These are phyloP conservation scores for Candida vartiovaarae DNA, from an alignment of 805 yeast species.

Conservation along the genomic window DNA sequence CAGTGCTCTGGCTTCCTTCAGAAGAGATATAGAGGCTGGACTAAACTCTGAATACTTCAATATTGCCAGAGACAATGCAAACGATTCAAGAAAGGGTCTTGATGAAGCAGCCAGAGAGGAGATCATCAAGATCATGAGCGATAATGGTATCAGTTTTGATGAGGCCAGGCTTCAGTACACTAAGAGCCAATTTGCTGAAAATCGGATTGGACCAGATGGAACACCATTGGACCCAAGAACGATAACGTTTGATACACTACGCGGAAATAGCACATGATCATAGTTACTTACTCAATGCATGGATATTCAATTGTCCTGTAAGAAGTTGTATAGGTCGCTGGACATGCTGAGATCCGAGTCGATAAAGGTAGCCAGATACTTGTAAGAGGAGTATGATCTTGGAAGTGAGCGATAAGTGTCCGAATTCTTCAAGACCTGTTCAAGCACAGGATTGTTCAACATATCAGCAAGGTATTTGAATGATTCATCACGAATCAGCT, in stretches of 20 bases:
- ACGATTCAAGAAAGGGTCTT: conserved; percentile 57
- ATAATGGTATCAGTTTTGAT: conserved; percentile 49
- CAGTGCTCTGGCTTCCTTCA: conserved; percentile 26
- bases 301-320: conserved; percentile 4
- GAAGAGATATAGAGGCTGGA: conserved; percentile 50
- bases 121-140: conserved; percentile 49
- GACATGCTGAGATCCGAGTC: conserved; percentile 19
- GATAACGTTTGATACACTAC: conserved; percentile 34
- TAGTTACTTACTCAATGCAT: not conserved
- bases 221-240: conserved; percentile 61
- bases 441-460: conserved; percentile 21
- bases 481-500: conserved; percentile 30
- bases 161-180: conserved; percentile 57
- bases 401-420: conserved; percentile 17
- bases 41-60: conserved; percentile 54
- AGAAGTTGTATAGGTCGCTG: conserved; percentile 13
- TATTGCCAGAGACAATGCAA: conserved; percentile 36
- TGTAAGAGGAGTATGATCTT: conserved; percentile 28
- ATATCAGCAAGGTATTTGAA: conserved; percentile 37
- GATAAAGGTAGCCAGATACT: conserved; percentile 29
- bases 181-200: conserved; percentile 35
- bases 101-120: conserved; percentile 45
- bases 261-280: not conserved
- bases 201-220: conserved; percentile 59
- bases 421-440: conserved; percentile 7